Evolutionary conservation across 495 filamentous ascomycete genomes (phyloP).

Genomic region (Neurospora sp.): DNA sequence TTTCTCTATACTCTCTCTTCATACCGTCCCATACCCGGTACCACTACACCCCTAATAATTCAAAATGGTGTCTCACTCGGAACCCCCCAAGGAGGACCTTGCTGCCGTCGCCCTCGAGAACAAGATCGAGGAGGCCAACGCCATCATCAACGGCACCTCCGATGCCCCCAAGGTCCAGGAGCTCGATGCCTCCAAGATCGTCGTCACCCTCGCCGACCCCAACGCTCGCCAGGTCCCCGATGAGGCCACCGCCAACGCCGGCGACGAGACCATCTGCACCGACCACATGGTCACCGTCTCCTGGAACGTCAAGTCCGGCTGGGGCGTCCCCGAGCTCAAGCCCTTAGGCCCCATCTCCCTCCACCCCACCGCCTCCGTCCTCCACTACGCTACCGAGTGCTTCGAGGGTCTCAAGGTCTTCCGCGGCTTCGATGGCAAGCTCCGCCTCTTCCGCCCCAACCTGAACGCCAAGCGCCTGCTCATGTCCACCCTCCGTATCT

Average conservation of each 20-base stretch:
- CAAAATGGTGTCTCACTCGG: constrained; percentile 11
- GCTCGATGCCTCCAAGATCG: constrained; percentile 67
- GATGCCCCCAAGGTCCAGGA: constrained; percentile 18
- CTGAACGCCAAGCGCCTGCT: constrained; percentile 67
- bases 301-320: constrained; percentile 61
- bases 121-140: constrained; percentile 24
- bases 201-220: constrained; percentile 51
- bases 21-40: background rate
- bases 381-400: constrained; percentile 89
- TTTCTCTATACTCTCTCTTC: constrained; percentile 4
- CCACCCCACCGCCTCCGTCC: constrained; percentile 72
- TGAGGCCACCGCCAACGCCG: constrained; percentile 36
- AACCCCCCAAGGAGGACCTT: constrained; percentile 22
- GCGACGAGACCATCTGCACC: constrained; percentile 53
- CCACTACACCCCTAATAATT: background rate
- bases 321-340: constrained; percentile 66
- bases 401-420: constrained; percentile 88
- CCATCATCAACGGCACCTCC: constrained; percentile 13
- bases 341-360: constrained; percentile 74
- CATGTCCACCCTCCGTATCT: constrained; percentile 60
- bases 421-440: constrained; percentile 68
- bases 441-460: constrained; percentile 79
- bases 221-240: constrained; percentile 58
- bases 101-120: constrained; percentile 33
- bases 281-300: constrained; percentile 80